Conservation (phyloP, 441 rosid genomes). For the Syzygium malaccense region DNA sequence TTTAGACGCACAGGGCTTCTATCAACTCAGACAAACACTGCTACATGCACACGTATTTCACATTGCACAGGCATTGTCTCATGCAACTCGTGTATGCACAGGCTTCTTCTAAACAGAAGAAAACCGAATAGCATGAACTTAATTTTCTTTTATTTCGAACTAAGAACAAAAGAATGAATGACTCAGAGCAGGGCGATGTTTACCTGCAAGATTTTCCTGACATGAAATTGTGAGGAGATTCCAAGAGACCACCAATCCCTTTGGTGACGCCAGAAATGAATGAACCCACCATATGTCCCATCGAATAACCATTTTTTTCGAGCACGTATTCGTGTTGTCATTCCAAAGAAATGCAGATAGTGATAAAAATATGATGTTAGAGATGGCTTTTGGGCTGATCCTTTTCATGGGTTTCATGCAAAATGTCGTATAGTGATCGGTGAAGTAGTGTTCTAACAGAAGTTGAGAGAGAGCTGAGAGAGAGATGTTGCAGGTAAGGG, state of each 20-base stretch:
- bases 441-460: neutral
- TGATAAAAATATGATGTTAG: neutral
- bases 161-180: neutral
- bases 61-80: neutral
- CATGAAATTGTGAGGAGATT: slow-evolving; percentile 38
- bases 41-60: neutral
- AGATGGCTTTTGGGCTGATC: neutral
- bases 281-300: slow-evolving; percentile 36
- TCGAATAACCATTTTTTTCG: neutral
- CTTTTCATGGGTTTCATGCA: neutral
- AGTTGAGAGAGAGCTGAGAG: neutral
- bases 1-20: neutral
- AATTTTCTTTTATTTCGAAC: neutral
- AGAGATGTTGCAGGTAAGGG: neutral
- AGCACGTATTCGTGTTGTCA: neutral
- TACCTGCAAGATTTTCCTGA: slow-evolving; percentile 61
- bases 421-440: neutral
- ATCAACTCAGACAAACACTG: neutral
- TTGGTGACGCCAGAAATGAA: slow-evolving; percentile 29
- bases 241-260: slow-evolving; percentile 29
- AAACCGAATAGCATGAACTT: neutral
- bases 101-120: neutral
- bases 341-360: neutral
- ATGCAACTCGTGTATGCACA: neutral
- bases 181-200: neutral